Percentiles rank a stretch among this genome's conserved stretches.
Evolutionary conservation across 352 stramenopile genomes (phyloP).

Genomic region (Globisporangium nodosum): DNA sequence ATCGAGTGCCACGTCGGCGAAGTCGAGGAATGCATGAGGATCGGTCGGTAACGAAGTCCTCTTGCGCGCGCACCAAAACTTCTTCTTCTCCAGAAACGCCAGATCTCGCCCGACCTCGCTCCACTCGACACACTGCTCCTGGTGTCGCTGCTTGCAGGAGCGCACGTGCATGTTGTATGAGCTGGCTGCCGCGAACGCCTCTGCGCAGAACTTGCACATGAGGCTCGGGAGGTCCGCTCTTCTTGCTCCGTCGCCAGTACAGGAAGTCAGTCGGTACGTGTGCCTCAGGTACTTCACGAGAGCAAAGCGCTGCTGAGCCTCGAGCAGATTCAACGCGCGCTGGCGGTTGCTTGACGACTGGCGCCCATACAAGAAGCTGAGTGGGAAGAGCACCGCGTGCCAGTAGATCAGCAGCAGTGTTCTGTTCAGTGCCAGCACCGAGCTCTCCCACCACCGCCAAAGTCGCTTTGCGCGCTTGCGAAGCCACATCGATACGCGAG

Average conservation of each 20-base stretch:
- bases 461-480: neutral
- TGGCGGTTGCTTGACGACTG: conserved; percentile 2
- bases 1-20: neutral
- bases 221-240: neutral
- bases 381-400: conserved; percentile 3
- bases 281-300: conserved; percentile 7
- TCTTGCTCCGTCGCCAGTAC: neutral
- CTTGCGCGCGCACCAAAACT: no score
- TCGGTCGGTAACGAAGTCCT: neutral
- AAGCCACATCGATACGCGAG: neutral
- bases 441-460: neutral
- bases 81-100: conserved; percentile 3
- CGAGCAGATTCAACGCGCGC: neutral
- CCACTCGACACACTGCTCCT: conserved; percentile 7
- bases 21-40: neutral
- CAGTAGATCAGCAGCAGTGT: conserved; percentile 7
- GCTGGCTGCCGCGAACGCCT: conserved; percentile 7
- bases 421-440: neutral
- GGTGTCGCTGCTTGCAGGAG: neutral
- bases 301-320: conserved; percentile 7
- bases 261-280: conserved; percentile 1
- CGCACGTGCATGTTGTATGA: conserved; percentile 3
- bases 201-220: conserved; percentile 7
- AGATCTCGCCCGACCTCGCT: conserved; percentile 2
- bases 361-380: conserved; percentile 1